Base-by-base conservation (phyloP, 805 yeast genomes). In the Blastobotrys robertii region DNA sequence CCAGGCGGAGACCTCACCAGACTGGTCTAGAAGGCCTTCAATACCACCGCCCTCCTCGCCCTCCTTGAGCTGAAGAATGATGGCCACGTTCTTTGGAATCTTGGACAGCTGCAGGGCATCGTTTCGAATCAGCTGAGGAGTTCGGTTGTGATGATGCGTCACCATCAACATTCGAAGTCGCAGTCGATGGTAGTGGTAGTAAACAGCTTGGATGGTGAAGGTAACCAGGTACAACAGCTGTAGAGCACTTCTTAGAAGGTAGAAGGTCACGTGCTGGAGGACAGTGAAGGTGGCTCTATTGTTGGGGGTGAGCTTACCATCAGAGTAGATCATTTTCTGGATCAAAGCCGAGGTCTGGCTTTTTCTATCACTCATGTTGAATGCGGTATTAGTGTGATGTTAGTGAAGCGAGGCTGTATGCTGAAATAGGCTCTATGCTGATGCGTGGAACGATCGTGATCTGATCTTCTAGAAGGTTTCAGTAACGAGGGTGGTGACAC, bases 21-120 rank as follows among this genome's bases (percentile, higher is more conserved):
- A 73, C 53, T 84, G 84, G 50, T 76, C 78, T 53, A 88, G 68
- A 35, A 90, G 67, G 47, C 81, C 84, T 35, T 81, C 62, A 2
- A 97, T 97, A 29, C 95, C 95, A 46, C 87, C 90, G 53, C 85
- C 94, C 52, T 80, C 90, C 48, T 81, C 84, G 45, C 78, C 86
- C 22, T 80, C 73, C 55, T 78, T 79, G 57, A 79, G 72, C 51
- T 76, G 79, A 44, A 92, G 64, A n/a, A 90, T 77, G 14, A 84
- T 77, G 7, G 94, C 81, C 15, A 92, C 55, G 39, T 83, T 72
- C 50, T 70, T 73, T 2, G 98, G 98, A 16, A 86, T 72, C 61
- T 92, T 92, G 35, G 71, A 58, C 44, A 90, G 65, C 53, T 76
- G 75, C 47, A 67, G 68, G 31, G 86, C 86, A 63, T 90, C 97